phyloP scores from a whole-genome alignment of 805 yeast genomes.

The Monosporozyma servazzii region DNA sequence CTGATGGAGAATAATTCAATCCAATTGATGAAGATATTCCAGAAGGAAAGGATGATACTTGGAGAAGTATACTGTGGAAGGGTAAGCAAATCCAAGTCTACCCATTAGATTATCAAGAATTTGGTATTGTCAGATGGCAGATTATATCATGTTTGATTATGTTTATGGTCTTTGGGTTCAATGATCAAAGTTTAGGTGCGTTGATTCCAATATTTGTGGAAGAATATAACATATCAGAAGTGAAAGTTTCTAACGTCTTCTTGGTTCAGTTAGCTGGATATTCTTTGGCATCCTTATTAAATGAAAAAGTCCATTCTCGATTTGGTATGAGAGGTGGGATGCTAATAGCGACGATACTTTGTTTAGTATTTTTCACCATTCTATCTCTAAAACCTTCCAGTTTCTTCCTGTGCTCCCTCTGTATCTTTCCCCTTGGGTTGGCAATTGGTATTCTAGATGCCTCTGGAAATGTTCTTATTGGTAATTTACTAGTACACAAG shows the following conservation, averaged over 20 bases:
- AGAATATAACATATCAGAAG: slow-evolving; percentile 20
- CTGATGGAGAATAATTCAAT: background rate
- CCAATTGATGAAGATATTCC: background rate
- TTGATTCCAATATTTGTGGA: slow-evolving; percentile 25
- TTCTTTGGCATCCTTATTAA: slow-evolving; percentile 23
- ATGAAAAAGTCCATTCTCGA: slow-evolving; percentile 20
- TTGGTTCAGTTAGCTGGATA: slow-evolving; percentile 26
- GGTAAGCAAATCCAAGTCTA: slow-evolving; percentile 19
- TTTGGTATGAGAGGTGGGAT: slow-evolving; percentile 27
- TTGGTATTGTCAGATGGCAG: slow-evolving; percentile 22
- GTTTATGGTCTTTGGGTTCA: slow-evolving; percentile 28
- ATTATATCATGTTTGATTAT: slow-evolving; percentile 21
- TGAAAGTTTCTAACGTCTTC: slow-evolving; percentile 24
- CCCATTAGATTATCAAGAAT: slow-evolving; percentile 21
- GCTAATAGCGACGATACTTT: slow-evolving; percentile 13
- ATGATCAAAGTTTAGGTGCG: slow-evolving; percentile 30
- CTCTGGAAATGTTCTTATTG: slow-evolving; percentile 27
- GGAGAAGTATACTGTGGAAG: slow-evolving; percentile 13
- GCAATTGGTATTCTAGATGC: slow-evolving; percentile 30
- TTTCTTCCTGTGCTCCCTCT: slow-evolving; percentile 17
- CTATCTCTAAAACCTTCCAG: slow-evolving; percentile 19
- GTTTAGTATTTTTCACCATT: slow-evolving; percentile 14
- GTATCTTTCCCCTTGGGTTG: slow-evolving; percentile 28
- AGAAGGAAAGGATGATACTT: background rate
- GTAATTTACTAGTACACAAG: slow-evolving; percentile 34